phyloP scores from a whole-genome alignment of 306 rosid species.

The Cicer chorassanicum region DNA sequence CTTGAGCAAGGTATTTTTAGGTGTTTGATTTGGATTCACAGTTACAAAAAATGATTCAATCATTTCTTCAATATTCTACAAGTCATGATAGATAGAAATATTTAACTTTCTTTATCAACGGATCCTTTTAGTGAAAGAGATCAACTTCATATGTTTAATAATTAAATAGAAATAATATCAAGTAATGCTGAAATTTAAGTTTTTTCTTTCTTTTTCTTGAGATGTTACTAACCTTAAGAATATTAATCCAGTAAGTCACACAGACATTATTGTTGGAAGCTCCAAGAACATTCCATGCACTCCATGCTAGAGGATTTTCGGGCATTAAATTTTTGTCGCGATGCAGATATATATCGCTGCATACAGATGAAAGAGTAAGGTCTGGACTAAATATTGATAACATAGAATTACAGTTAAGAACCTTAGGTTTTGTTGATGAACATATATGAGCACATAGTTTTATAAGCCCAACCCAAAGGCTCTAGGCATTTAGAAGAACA shows the following conservation, averaged over 20 bases:
- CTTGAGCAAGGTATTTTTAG: slow-evolving; percentile 66
- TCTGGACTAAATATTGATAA: too few species aligned
- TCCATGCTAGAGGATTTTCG: slow-evolving; percentile 89
- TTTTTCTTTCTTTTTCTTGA: neutral
- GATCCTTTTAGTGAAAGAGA: neutral
- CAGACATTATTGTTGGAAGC: slow-evolving; percentile 60
- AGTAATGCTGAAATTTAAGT: neutral
- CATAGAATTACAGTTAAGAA: too few species aligned
- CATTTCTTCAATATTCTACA: slow-evolving; percentile 75
- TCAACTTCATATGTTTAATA: too few species aligned
- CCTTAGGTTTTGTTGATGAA: too few species aligned
- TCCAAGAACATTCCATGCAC: slow-evolving; percentile 92
- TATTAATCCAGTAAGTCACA: slow-evolving; percentile 87
- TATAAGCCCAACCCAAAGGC: neutral
- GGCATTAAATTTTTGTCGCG: slow-evolving; percentile 90
- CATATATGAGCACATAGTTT: too few species aligned
- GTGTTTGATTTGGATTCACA: slow-evolving; percentile 72
- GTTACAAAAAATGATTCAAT: slow-evolving; percentile 73
- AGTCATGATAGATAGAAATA: slow-evolving; percentile 26
- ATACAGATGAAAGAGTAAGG: slow-evolving; percentile 50
- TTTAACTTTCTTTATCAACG: neutral
- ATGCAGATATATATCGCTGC: slow-evolving; percentile 90
- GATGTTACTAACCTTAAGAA: slow-evolving; percentile 71
- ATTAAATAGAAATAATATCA: neutral
- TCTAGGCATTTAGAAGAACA: neutral